Conservation (phyloP, 805 yeast genomes). For the Sungouiozyma intestinalis region DNA sequence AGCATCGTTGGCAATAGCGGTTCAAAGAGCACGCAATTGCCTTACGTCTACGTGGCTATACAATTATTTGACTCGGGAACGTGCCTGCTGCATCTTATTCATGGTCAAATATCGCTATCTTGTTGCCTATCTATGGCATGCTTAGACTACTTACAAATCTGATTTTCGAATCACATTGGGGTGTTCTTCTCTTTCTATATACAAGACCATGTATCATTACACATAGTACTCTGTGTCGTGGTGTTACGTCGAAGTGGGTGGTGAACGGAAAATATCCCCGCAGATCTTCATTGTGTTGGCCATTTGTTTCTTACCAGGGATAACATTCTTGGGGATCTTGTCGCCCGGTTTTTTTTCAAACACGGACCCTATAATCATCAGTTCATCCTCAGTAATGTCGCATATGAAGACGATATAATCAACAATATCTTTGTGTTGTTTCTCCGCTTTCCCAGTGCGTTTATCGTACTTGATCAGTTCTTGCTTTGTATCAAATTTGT, state of each 20-base stretch:
- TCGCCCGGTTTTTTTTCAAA: constrained; percentile 47
- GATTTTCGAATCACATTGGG: too few species aligned
- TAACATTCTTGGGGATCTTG: constrained; percentile 24
- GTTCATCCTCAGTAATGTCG: constrained; percentile 48
- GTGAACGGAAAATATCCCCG: constrained; percentile 25
- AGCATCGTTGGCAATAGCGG: too few species aligned
- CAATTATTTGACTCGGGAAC: too few species aligned
- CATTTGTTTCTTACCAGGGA: constrained; percentile 18
- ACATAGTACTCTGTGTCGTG: too few species aligned
- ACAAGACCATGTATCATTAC: too few species aligned
- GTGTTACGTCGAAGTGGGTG: constrained; percentile 1
- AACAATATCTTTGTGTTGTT: constrained; percentile 41
- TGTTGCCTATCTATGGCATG: too few species aligned
- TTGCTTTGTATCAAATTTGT: constrained; percentile 54
- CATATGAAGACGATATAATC: constrained; percentile 55
- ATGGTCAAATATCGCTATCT: too few species aligned
- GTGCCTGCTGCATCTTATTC: too few species aligned
- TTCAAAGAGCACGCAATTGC: too few species aligned
- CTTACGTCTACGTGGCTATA: too few species aligned
- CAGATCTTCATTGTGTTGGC: constrained; percentile 22
- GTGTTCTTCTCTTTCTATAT: too few species aligned
- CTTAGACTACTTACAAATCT: too few species aligned
- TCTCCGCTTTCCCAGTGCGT: constrained; percentile 36
- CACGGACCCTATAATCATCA: constrained; percentile 53
- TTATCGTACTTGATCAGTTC: constrained; percentile 40